Evolutionary conservation across 2,329 filamentous ascomycete species (phyloP).

Genomic region (Colletotrichum lindemuthianum): DNA sequence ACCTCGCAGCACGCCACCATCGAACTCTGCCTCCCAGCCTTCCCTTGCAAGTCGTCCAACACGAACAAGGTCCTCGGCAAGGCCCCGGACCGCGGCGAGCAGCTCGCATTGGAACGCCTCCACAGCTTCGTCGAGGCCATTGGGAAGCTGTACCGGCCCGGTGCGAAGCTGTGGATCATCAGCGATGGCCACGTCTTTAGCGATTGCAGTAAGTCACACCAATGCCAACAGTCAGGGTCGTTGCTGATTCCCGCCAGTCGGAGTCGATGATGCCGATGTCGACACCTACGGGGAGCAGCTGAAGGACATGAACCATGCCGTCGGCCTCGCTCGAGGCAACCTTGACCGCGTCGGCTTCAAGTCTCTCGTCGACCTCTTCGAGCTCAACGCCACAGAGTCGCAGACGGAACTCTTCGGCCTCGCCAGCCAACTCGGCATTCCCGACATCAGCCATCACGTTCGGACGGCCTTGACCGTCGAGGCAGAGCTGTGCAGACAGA

Average conservation of each 20-base stretch:
- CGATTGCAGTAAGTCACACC: slow-evolving; percentile 49
- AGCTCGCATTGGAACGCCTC: slow-evolving; percentile 45
- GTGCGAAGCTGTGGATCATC: slow-evolving; percentile 49
- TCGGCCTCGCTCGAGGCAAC: slow-evolving; percentile 40
- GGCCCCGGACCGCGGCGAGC: slow-evolving; percentile 48
- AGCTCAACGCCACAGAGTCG: slow-evolving; percentile 47
- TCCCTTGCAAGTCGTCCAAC: slow-evolving; percentile 53
- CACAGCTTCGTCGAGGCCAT: slow-evolving; percentile 43
- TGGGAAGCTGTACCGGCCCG: slow-evolving; percentile 45
- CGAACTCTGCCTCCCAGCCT: slow-evolving; percentile 49
- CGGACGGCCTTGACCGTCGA: slow-evolving; percentile 39
- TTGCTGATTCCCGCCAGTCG: slow-evolving; percentile 41
- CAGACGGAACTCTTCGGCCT: slow-evolving; percentile 21
- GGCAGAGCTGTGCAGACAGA: slow-evolving; percentile 45
- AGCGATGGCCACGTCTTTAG: slow-evolving; percentile 54
- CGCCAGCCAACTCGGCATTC: slow-evolving; percentile 38
- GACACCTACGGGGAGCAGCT: slow-evolving; percentile 50
- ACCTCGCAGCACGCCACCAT: slow-evolving; percentile 37
- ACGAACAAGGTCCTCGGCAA: slow-evolving; percentile 45
- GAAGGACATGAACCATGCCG: slow-evolving; percentile 47
- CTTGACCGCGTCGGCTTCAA: slow-evolving; percentile 42
- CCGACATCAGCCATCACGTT: slow-evolving; percentile 48
- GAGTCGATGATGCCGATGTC: slow-evolving; percentile 54
- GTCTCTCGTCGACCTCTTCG: slow-evolving; percentile 45
- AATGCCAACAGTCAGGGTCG: accelerated